Base-by-base conservation (phyloP, 1,284 basidiomycete genomes). In the Phlebopus sp. region DNA sequence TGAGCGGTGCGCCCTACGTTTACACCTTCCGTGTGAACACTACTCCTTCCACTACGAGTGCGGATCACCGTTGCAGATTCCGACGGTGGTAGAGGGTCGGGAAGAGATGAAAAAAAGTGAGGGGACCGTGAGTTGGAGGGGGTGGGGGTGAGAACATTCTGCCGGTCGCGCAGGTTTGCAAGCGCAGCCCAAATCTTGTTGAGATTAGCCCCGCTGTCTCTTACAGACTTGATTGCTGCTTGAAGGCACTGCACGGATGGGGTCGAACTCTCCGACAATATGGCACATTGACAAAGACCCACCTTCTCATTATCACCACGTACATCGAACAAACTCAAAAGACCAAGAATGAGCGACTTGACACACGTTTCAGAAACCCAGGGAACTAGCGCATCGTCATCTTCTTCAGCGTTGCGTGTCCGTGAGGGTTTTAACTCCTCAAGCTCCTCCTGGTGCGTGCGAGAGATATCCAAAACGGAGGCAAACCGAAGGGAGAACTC, bases 401-500 rank as follows among this genome's bases (percentile, higher is more conserved):
- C 71, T 1, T 71, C 69, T 5, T 69, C 67, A 15, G 58, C 59
- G 25, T 58, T 63, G n/a, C 63, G 67, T 44, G 57, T 61, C 42
- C 67, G 59, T 18, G 64, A 63, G 21, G 75, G 71, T 17, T 63
- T 71, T 42, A 89, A 70, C 47, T 78, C 72, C 34, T 86, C 86
- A 9, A 90, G 64, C 55, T 87, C 85, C 45, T 85, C 82, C 4
- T 85, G 59, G 51, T 81, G 73, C 1, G 65, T 53, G 42, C 77
- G 79, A 2, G 77, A 70, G 9, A 87, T 70, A 17, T 78, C 75
- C 52, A 85, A 66, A 7, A 77, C 53, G 21, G 70, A 64, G 2
- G 73, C 71, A 56, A 90, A 90, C 27, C 87, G 76, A 34, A 86
- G 60, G 6, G 78, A 59, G 60, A 88, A 90, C 64, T 90, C 87